Percentiles rank a stretch among this genome's conserved stretches.
Conservation (phyloP, 352 stramenopile species). For the Phytophthora syringae region DNA sequence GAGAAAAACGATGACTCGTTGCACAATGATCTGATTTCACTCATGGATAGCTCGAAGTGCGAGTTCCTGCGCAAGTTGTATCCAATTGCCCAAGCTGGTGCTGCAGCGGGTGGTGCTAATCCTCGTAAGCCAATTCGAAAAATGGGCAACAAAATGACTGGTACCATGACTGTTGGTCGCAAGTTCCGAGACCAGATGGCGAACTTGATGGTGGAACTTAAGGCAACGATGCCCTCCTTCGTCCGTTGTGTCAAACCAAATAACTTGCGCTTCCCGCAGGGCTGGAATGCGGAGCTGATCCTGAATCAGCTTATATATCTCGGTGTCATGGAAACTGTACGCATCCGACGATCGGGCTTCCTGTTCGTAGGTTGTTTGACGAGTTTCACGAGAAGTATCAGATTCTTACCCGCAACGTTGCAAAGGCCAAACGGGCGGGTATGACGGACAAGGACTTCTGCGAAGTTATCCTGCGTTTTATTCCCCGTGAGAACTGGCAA, state of each 20-base stretch:
- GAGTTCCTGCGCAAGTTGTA: constrained; percentile 85
- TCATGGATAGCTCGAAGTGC: constrained; percentile 88
- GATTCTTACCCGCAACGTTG: constrained; percentile 79
- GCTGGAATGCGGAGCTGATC: constrained; percentile 89
- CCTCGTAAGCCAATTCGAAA: constrained; percentile 76
- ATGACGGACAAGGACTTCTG: constrained; percentile 85
- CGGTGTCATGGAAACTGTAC: constrained; percentile 91
- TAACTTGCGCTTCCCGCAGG: constrained; percentile 86
- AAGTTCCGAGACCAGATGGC: constrained; percentile 93
- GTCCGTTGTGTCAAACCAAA: constrained; percentile 94
- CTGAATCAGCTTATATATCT: constrained; percentile 91
- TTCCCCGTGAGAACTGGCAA: constrained; percentile 89
- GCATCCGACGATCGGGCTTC: constrained; percentile 88
- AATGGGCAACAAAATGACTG: constrained; percentile 89
- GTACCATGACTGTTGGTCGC: constrained; percentile 89
- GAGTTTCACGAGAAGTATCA: constrained; percentile 91
- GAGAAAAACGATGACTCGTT: constrained; percentile 99
- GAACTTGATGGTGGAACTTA: constrained; percentile 87
- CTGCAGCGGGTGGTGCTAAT: constrained; percentile 43
- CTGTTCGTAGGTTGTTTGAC: constrained; percentile 84
- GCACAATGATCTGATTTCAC: constrained; percentile 88
- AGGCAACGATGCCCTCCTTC: constrained; percentile 86
- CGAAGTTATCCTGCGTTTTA: constrained; percentile 81
- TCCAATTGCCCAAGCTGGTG: constrained; percentile 50
- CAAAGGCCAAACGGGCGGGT: constrained; percentile 51